Evolutionary conservation across 2,329 filamentous ascomycete genomes (phyloP), one percentile per base, ranked within the genome.

Genomic region (Metarhizium humberi): DNA sequence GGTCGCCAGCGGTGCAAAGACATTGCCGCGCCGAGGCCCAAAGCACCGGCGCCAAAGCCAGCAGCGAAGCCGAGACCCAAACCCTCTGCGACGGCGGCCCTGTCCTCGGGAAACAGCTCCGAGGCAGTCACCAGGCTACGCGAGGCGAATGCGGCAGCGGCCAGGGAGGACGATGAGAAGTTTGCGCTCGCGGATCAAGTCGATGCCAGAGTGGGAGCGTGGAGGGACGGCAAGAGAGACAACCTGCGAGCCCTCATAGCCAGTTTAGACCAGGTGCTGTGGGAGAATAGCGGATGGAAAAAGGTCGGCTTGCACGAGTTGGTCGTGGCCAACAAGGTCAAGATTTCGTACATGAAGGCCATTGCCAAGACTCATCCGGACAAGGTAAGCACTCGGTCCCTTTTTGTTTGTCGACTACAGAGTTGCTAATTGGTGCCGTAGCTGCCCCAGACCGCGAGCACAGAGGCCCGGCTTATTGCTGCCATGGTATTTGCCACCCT

Each of bases 301-400:
- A 96, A 95, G 76, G 86, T 97, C 55, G 91, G 90, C 36, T 84
- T 99, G 83, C 87, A 92, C 60, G 94, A 99, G 74, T 72, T 99
- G 62, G 87, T 99, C 53, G 81, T 96, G 79, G 85, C 91, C 38
- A 91, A 89, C 62, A 96, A 92, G 78, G 94, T 97, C 69, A 99
- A 99, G 81, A 87, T 99, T 60, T 79, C 88, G 57, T 99, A 99
- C 69, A 97, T 99, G 94, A 96, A 96, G 81, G 94, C 92, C 6
- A 97, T 99, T 79, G 90, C 87, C 11, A 97, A 96, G 78, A 94
- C 94, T 63, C 94, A 99, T 78, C 94, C 94, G 58, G 94, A 99
- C 71, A 99, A 99, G 87, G 94, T 96, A 78, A 72, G 83, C 46
- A 3, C 14, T 6, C 14, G 38, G 14, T 14, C 32, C 7, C 1